Evolutionary conservation across 495 filamentous ascomycete species (phyloP), one percentile per base, ranked within the genome.

Genomic region (Hypoxylon trugodes): DNA sequence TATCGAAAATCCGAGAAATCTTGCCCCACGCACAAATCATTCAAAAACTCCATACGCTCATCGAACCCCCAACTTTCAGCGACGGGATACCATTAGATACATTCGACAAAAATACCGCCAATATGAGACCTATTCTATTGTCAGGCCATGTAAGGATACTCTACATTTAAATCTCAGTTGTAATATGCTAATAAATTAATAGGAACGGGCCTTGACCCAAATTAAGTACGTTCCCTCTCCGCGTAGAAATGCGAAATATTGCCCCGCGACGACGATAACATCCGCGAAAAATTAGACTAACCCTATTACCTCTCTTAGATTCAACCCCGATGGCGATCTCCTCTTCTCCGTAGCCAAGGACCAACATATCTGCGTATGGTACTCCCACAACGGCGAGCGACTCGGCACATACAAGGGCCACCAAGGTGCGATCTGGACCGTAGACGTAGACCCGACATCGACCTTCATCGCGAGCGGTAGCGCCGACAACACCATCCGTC

Each of bases 261-360:
- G 54, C 69, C 71, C 62, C 59, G 61, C 69, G 49, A 62, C 69
- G 46, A 60, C 32, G 21, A 43, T 13, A 15, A 43, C 50, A 18
- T 35, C 42, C n/a, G n/a, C n/a, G n/a, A n/a, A n/a, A n/a, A n/a
- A n/a, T n/a, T n/a, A 40, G 47, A 62, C 58, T 63, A 63, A 69
- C 41, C 41, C 33, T 57, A 15, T 45, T 50, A 1, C 41, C 40
- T 35, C 19, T 42, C 25, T 38, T 16, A 90, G 89, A 77, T 97
- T 92, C 84, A 96, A 93, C 81, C 86, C 85, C 79, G 95, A 98
- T 78, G 95, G 95, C 79, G 95, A 99, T 76, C 86, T 99, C 54
- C 85, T 99, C 67, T 98, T 99, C 82, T 97, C 95, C 47, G 91
- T 92, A 42, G 87, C 95, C 54, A 99, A 99, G 80, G 95, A 99